Evolutionary conservation across 805 yeast genomes (phyloP).

Genomic region (Teunomyces lycoperdinae): DNA sequence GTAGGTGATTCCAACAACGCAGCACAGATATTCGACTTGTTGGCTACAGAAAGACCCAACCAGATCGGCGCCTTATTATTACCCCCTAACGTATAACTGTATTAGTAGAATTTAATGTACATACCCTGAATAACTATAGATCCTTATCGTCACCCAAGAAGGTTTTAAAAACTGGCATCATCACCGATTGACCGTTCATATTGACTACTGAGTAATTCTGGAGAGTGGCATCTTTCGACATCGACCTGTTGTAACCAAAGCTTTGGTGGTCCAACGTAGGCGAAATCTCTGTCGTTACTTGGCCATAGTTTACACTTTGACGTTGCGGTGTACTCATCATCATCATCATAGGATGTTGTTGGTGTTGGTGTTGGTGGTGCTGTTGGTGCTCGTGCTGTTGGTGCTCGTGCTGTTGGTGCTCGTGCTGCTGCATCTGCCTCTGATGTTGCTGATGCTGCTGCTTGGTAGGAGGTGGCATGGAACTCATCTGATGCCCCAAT

Average conservation of each 20-base stretch:
- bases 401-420: conserved; percentile 7
- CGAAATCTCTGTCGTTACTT: conserved; percentile 16
- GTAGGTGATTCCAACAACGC: conserved; percentile 61
- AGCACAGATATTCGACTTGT: conserved; percentile 66
- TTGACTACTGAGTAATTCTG: conserved; percentile 8
- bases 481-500: conserved; percentile 9
- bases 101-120: conserved; percentile 1
- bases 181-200: conserved; percentile 10
- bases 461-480: conserved; percentile 34
- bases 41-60: conserved; percentile 76
- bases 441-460: conserved; percentile 7
- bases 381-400: too few species aligned
- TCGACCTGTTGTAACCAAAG: conserved; percentile 1
- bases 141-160: background rate
- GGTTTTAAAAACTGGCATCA: conserved; percentile 8
- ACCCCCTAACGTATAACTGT: conserved; percentile 56
- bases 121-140: background rate
- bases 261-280: conserved; percentile 11
- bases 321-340: conserved; percentile 46
- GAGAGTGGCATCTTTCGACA: conserved; percentile 4
- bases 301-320: conserved; percentile 24
- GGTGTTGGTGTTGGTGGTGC: conserved; percentile 14
- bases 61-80: conserved; percentile 71
- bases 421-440: conserved; percentile 8
- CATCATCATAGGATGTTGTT: conserved; percentile 18